A percentile compares a stretch with the other conserved stretches of the same genome.
Evolutionary conservation across 2,329 filamentous ascomycete species (phyloP).

Genomic region (Tothia fuscella): DNA sequence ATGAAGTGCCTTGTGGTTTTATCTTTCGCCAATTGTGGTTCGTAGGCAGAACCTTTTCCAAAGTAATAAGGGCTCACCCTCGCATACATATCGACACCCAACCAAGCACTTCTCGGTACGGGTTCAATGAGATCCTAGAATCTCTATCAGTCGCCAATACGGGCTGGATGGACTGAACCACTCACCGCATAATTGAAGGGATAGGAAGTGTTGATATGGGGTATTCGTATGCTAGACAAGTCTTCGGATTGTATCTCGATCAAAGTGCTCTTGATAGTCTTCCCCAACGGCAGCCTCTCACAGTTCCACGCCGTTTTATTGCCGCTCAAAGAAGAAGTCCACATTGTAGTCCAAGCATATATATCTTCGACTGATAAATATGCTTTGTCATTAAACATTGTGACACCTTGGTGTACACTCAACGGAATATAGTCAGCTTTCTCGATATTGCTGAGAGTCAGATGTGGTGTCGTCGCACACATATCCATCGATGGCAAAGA

Average conservation of each 20-base stretch:
- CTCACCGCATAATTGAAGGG: not conserved
- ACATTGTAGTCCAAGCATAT: not conserved
- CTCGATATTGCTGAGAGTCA: not conserved
- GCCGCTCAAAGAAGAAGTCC: not conserved
- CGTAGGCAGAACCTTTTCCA: no score
- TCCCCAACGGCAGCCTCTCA: not conserved
- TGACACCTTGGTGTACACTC: not conserved
- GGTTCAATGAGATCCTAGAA: not conserved
- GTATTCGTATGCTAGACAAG: not conserved
- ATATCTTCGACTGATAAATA: not conserved
- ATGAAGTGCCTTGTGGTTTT: no score
- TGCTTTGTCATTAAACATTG: not conserved
- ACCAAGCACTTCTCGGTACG: not conserved
- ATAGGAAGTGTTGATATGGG: not conserved
- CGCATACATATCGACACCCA: not conserved
- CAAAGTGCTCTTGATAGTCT: not conserved
- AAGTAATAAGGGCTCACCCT: not conserved
- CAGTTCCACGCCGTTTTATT: not conserved
- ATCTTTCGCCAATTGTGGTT: no score
- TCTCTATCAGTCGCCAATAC: no score
- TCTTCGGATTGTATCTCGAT: not conserved
- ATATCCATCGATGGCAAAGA: not conserved
- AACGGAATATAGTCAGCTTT: not conserved
- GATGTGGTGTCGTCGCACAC: not conserved
- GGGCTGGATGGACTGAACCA: not conserved